phyloP scores from a whole-genome alignment of 2,329 filamentous ascomycete genomes.

The Verticillium dahliae region DNA sequence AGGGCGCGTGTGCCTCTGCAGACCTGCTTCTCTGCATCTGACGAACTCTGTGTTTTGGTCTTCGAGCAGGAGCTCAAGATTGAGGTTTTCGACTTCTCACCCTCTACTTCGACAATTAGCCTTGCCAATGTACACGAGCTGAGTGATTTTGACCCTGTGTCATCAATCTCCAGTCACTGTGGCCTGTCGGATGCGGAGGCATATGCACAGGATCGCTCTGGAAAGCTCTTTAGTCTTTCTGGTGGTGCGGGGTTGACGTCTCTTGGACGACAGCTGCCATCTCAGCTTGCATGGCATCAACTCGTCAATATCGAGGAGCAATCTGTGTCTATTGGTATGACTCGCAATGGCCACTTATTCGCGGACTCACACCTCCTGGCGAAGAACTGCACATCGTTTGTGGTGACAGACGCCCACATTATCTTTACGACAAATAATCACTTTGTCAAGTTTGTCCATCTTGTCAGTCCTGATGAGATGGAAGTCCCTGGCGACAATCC shows the following conservation, averaged over 20 bases:
- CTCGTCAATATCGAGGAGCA: conserved; percentile 3
- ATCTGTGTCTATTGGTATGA: conserved; percentile 55
- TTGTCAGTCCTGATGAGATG: conserved; percentile 59
- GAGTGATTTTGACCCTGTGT: conserved; percentile 4
- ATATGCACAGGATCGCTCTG: conserved; percentile 39
- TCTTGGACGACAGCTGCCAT: conserved; percentile 10
- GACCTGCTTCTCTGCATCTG: conserved; percentile 20
- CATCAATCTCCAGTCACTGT: conserved; percentile 24
- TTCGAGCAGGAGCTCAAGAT: conserved; percentile 16
- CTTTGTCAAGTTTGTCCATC: conserved; percentile 87
- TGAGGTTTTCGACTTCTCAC: conserved; percentile 2
- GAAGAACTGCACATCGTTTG: conserved; percentile 88
- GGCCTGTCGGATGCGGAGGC: conserved; percentile 20
- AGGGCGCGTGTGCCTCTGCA: conserved; percentile 17
- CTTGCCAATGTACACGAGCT: conserved; percentile 1
- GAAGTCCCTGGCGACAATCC: conserved; percentile 83
- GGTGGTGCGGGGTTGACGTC: conserved; percentile 4
- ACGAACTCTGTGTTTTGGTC: conserved; percentile 22
- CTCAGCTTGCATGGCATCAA: conserved; percentile 47
- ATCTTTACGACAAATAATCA: conserved; percentile 91
- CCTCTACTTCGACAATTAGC: not conserved
- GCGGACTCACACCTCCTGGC: conserved; percentile 67
- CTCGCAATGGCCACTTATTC: conserved; percentile 70
- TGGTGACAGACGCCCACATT: conserved; percentile 73
- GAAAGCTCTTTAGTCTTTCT: conserved; percentile 35